Percentiles rank a stretch among this genome's conserved stretches.
phyloP scores from a whole-genome alignment of 2,329 filamentous ascomycete genomes.

The Colletotrichum tamarilloi region DNA sequence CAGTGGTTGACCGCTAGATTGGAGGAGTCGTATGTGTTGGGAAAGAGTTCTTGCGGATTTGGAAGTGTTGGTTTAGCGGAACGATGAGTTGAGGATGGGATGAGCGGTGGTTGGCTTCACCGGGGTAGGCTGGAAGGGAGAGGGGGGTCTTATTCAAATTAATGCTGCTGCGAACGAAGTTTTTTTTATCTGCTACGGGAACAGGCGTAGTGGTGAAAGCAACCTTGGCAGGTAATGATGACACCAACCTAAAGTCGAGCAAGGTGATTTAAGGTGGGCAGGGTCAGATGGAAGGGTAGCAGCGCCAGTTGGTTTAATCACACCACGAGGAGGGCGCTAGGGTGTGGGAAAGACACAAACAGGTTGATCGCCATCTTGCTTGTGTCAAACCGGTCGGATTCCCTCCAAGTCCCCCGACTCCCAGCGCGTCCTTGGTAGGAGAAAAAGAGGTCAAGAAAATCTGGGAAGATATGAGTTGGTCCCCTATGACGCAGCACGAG shows the following conservation, averaged over 20 bases:
- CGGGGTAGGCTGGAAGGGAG: neutral
- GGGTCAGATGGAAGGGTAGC: neutral
- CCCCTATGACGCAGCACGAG: constrained; percentile 24
- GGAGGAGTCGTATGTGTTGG: no score
- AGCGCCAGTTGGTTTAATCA: neutral
- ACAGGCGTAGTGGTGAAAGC: neutral
- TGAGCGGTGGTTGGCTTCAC: neutral
- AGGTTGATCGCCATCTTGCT: constrained; percentile 2
- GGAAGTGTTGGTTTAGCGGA: no score
- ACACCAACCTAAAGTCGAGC: neutral
- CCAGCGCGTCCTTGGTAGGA: neutral
- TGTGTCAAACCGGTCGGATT: neutral
- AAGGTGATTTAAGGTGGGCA: no score
- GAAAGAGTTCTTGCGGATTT: no score
- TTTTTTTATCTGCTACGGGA: neutral
- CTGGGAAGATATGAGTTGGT: neutral
- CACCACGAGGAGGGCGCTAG: neutral
- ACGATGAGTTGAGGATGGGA: neutral
- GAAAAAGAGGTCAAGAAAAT: neutral
- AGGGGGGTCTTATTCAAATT: neutral
- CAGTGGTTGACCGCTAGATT: no score
- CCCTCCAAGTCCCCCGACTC: neutral
- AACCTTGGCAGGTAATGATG: neutral
- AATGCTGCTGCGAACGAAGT: neutral
- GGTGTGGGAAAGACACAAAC: neutral